Base-by-base conservation (phyloP, 495 filamentous ascomycete genomes). In the Aspergillus nidulans region DNA sequence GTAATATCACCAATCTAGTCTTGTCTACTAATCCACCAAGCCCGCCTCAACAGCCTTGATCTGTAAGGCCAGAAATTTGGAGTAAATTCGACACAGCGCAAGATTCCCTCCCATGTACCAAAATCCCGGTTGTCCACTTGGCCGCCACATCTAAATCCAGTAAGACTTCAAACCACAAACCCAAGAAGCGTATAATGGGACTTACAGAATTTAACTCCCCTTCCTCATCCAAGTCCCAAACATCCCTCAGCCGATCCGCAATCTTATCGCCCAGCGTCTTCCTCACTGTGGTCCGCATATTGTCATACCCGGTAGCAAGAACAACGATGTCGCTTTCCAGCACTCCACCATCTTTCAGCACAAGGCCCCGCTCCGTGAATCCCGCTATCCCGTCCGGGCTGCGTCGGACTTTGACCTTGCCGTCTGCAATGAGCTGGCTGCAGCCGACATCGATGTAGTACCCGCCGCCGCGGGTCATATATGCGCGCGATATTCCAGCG, bases 61-160 rank as follows among this genome's bases (percentile, higher is more conserved):
- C 71, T 91, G 87, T 62, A 94, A 63, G 6, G 88, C 89, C 59
- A 92, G 60, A 39, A 88, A 63, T 53, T 82, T 81, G 1, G 86
- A 90, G 55, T 79, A 89, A 49, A 85, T 86, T 25, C 90, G 80
- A 43, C 83, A 86, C 49, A 91, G 60, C 1, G 86, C 87, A 26
- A 92, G 66, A 63, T 88, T 91, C 1, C 90, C 90, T 0, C 88
- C 90, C 63, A 89, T 85, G 64, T 85, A 85, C 88, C 88, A 95
- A 53, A 92, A 83, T 0, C 86, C 86, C 0, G 84, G 84, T 57
- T 91, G 87, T 0, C 87, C 87, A 23, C 77, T 86, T 30, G 66
- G 75, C 21, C 82, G 76, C 88, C 88, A 95, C 71, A 92, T 88
- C 67, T 72, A 55, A 38, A 15, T 20, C 18, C 30, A 26, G 6